A percentile compares a stretch with the other conserved stretches of the same genome.
phyloP scores from a whole-genome alignment of 2,329 filamentous ascomycete genomes.

The Aspergillus amoenus region DNA sequence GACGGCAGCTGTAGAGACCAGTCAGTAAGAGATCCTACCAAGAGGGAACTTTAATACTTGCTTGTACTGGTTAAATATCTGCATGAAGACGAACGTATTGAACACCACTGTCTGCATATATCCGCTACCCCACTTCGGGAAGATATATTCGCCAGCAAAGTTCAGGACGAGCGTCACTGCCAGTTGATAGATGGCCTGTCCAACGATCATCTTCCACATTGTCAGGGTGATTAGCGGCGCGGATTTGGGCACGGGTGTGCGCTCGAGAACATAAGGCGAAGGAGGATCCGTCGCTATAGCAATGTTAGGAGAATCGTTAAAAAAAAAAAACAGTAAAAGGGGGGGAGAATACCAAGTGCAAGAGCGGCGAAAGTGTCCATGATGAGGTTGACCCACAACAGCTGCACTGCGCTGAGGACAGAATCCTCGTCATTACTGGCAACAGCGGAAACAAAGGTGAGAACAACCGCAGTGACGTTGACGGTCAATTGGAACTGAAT shows the following conservation, averaged over 20 bases:
- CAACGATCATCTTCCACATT: constrained; percentile 50
- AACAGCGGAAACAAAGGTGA: constrained; percentile 65
- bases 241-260: constrained; percentile 49
- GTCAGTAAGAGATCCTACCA: not conserved
- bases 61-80: constrained; percentile 53
- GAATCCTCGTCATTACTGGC: constrained; percentile 56
- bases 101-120: constrained; percentile 39
- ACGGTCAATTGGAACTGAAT: constrained; percentile 50
- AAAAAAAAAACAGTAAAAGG: too few relatives aligned
- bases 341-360: constrained; percentile 44
- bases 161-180: constrained; percentile 47
- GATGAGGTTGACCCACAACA: constrained; percentile 69
- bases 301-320: not conserved
- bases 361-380: constrained; percentile 70
- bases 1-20: constrained; percentile 27
- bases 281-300: constrained; percentile 59
- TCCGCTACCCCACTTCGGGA: constrained; percentile 20
- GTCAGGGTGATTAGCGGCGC: constrained; percentile 47
- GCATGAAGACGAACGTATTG: constrained; percentile 49
- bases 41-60: not conserved
- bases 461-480: constrained; percentile 66
- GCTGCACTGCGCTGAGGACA: constrained; percentile 65
- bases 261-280: constrained; percentile 57
- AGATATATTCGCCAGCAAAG: constrained; percentile 40
- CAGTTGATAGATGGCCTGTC: constrained; percentile 44